A percentile compares a stretch with the other conserved stretches of the same genome.
These are phyloP conservation scores for Schizochytrium sp. DNA, from an alignment of 108 stramenopile genomes.

Conservation along the genomic window DNA sequence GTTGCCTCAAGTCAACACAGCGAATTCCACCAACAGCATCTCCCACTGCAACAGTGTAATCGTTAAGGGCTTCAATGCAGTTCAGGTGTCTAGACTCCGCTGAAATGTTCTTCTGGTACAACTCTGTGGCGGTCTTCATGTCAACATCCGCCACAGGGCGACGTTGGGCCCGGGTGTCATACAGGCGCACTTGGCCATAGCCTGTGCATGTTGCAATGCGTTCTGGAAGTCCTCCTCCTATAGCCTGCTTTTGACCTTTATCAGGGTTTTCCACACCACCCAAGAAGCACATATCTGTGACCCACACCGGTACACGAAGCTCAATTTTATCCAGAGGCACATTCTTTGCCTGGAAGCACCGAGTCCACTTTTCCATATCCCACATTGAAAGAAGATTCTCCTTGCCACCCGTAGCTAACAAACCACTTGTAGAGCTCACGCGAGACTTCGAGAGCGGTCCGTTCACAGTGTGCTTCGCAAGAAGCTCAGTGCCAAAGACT, in stretches of 20 bases:
- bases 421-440: not conserved
- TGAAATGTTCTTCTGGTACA: not conserved
- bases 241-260: conserved; percentile 12
- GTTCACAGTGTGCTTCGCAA: not conserved
- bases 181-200: conserved; percentile 14
- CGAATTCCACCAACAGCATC: conserved; percentile 29
- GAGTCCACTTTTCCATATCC: conserved; percentile 11
- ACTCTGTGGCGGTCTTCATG: conserved; percentile 10
- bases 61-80: not conserved
- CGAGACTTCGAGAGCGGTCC: not conserved
- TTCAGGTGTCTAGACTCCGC: conserved; percentile 9
- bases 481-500: not conserved
- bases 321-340: not conserved
- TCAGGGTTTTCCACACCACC: not conserved
- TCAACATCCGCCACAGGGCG: not conserved
- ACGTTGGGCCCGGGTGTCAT: conserved; percentile 47
- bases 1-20: not conserved
- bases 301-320: conserved; percentile 54
- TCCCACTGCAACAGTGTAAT: not conserved
- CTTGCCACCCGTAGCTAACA: conserved; percentile 14
- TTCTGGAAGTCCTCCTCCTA: not conserved
- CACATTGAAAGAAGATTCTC: conserved; percentile 37
- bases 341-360: conserved; percentile 18
- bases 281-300: conserved; percentile 54
- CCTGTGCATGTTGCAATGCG: conserved; percentile 30